Evolutionary conservation across 2,329 filamentous ascomycete species (phyloP), one percentile per base, ranked within the genome.

Genomic region (Pseudogymnoascus sp.): DNA sequence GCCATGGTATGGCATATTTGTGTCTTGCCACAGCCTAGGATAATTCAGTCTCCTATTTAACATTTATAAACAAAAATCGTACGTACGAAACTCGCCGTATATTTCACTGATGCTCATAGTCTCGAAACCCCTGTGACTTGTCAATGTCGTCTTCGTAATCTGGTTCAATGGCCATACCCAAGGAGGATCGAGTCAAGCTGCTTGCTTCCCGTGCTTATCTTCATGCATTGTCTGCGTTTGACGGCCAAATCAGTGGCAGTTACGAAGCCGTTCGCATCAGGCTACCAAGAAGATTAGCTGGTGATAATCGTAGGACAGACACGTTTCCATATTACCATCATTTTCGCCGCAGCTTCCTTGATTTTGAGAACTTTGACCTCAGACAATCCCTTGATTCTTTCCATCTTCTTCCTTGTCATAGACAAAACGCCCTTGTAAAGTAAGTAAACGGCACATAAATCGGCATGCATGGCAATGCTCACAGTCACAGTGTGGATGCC

Each of bases 361-460:
- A 88, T 79, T 71, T 88, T 88, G 65, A 88, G 85, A 3, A 88
- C 85, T 71, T 88, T 88, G 68, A 83, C 77, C 69, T 88, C 85
- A 62, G 84, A 87, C 72, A 88, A 87, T 7, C 85, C 86, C 68
- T 86, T 87, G 71, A 88, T 87, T 70, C 84, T 87, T 60, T 84
- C 73, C 14, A 88, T 75, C 16, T 77, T 82, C 67, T 79, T 81
- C 59, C 82, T 79, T 41, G 83, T 86, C 14, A 82, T 81, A 14
- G 78, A 65, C 14, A 57, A 8, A 61, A 41, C 18, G 22, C 20
- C 38, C 16, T 59, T n/a, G 16, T 50, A 39, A 39, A 58, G n/a
- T 25, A 14, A 28, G 60, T 11, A 16, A 16, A 47, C 59, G 2
- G n/a, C 4, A 32, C n/a, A 59, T 50, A 60, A 32, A 61, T 25